Base-by-base conservation (phyloP, 208 protist species). In the Leishmania tarentolae region DNA sequence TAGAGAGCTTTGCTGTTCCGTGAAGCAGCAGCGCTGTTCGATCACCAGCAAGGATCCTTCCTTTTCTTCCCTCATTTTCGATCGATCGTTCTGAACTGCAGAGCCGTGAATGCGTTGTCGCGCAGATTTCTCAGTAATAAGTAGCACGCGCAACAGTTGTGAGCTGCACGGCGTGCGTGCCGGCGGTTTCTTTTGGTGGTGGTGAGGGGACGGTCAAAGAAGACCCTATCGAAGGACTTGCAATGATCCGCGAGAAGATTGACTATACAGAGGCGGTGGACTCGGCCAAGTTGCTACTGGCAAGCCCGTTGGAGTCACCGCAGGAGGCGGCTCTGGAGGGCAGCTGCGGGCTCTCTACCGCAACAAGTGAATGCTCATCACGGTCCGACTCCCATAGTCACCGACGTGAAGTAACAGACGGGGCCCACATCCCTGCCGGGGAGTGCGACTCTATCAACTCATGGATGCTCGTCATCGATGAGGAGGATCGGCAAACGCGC, bases 401-500 rank as follows among this genome's bases (percentile, higher is more conserved):
- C 66, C 77, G 77, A 11, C 19, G 40, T 37, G 73, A 79, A 31
- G 63, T 73, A 6, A 52, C 63, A 15, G 70, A 63, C 42, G 13
- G 47, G 2, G 52, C 76, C n/a, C 7, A 13, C 11, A 44, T 42
- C 11, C 24, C 37, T 35, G n/a, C 50, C 47, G 44, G 31, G 17
- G 66, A 80, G 19, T 40, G 65, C 24, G 53, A 63, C 24, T 47
- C 69, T 19, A 24, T 82, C 8, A 46, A 47, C 8, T 85, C 82
- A 19, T 85, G 76, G 57, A 85, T 85, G 82, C 82, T 78, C 5
- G 79, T 85, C 31, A 78, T 82, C 35, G 82, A 85, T 63, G 82
- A 82, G 82, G 82, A 80, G 19, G 82, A 78, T 59, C 37, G 56
- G 47, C n/a, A 50, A 0, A 77, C 44, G 6, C 72, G 40, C 52